A percentile compares a stretch with the other conserved stretches of the same genome.
phyloP scores from a whole-genome alignment of 2,329 filamentous ascomycete species.

The Phialocephala subalpina region DNA sequence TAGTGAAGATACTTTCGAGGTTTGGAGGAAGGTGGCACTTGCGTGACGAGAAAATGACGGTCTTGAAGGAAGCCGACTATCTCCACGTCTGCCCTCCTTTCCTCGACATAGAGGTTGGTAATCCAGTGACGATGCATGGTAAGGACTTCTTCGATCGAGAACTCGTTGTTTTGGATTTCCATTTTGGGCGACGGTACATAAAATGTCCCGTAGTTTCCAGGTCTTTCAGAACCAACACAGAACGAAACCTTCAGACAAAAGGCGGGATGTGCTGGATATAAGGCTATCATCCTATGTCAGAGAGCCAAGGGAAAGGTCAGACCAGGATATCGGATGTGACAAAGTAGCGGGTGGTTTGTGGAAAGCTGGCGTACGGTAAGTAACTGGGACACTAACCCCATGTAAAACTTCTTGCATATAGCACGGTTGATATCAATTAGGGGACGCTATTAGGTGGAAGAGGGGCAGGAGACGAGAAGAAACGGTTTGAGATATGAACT shows the following conservation, averaged over 20 bases:
- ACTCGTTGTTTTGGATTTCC: conserved; percentile 32
- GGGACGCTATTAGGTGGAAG: neutral
- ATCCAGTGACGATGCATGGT: conserved; percentile 33
- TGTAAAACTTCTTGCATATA: conserved; percentile 9
- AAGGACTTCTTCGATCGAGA: conserved; percentile 36
- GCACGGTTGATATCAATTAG: neutral
- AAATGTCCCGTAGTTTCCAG: neutral
- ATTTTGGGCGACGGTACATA: conserved; percentile 5
- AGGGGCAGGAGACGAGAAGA: conserved; percentile 1
- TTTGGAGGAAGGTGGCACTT: conserved; percentile 1
- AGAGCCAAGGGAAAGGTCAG: neutral
- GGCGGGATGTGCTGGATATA: conserved; percentile 1
- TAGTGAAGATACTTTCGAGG: neutral
- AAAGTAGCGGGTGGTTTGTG: neutral
- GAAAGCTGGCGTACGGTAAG: neutral
- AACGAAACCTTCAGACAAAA: neutral
- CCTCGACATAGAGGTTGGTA: conserved; percentile 33
- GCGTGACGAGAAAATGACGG: conserved; percentile 32
- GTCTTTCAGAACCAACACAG: neutral
- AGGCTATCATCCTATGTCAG: neutral
- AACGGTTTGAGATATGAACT: neutral
- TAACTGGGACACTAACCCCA: neutral
- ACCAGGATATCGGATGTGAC: neutral
- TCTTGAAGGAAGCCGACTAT: conserved; percentile 33
- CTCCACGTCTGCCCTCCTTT: conserved; percentile 32